Percentiles rank a stretch among this genome's conserved stretches.
Evolutionary conservation across 1,139 yeast species (phyloP).

Genomic region (Lodderomyces pseudojiufengensis): DNA sequence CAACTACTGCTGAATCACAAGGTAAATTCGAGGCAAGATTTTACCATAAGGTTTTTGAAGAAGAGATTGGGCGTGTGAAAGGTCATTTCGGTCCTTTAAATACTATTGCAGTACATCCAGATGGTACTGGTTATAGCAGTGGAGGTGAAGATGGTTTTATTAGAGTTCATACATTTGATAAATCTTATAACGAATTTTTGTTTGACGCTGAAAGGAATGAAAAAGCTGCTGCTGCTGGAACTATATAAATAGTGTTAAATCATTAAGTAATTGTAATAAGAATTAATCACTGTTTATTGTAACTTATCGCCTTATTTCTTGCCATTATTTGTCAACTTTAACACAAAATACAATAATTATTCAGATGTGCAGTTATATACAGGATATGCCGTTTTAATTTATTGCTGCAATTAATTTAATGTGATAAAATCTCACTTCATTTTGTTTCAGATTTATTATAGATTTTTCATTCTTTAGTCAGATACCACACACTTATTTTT

Average conservation of each 20-base stretch:
- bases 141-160: slow-evolving; percentile 99
- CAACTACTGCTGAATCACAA: slow-evolving; percentile 89
- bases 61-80: slow-evolving; percentile 93
- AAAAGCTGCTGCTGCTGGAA: slow-evolving; percentile 40
- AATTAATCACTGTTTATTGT: no score
- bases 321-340: no score
- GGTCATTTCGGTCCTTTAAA: slow-evolving; percentile 99
- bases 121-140: slow-evolving; percentile 87
- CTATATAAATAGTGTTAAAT: slow-evolving; percentile 7
- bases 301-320: no score
- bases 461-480: no score
- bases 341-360: no score
- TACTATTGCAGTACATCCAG: slow-evolving; percentile 90
- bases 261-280: no score
- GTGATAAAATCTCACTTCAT: no score
- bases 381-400: no score
- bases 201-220: slow-evolving; percentile 90
- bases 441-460: neutral
- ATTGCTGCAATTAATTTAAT: no score
- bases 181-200: slow-evolving; percentile 85
- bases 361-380: no score
- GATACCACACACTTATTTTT: no score
- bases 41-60: slow-evolving; percentile 91
- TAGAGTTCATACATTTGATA: slow-evolving; percentile 91
- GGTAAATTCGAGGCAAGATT: slow-evolving; percentile 97